phyloP scores from a whole-genome alignment of 108 stramenopile genomes.

The Skeletonema marinoi region DNA sequence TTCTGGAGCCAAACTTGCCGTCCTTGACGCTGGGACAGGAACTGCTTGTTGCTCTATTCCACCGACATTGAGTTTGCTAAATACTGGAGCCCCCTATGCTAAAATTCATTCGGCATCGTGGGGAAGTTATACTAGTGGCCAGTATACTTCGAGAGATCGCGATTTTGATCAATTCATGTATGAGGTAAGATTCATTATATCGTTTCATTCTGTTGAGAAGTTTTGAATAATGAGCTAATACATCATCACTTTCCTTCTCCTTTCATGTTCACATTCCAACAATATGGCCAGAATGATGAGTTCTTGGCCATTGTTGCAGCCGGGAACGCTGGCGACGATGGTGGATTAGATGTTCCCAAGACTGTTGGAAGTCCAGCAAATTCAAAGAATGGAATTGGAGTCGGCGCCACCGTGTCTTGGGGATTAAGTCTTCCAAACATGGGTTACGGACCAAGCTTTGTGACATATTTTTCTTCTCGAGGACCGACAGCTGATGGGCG shows the following conservation, averaged over 20 bases:
- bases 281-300: constrained; percentile 24
- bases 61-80: constrained; percentile 23
- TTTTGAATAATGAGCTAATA: no score
- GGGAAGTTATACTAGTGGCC: constrained; percentile 22
- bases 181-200: background rate
- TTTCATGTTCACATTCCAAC: background rate
- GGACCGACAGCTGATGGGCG: constrained; percentile 46
- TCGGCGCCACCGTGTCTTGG: constrained; percentile 17
- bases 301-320: constrained; percentile 45
- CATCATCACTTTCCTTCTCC: background rate
- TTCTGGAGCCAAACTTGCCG: constrained; percentile 36
- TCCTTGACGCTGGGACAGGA: constrained; percentile 35
- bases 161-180: constrained; percentile 50
- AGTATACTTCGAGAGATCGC: constrained; percentile 30
- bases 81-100: constrained; percentile 20
- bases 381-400: constrained; percentile 42
- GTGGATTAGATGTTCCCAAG: constrained; percentile 13
- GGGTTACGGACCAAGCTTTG: no score
- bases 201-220: background rate
- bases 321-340: constrained; percentile 20
- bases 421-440: no score
- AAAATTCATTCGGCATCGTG: constrained; percentile 53
- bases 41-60: constrained; percentile 3
- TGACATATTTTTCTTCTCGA: constrained; percentile 22
- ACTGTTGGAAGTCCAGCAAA: constrained; percentile 41